phyloP scores from a whole-genome alignment of 257 asterid species.

The Jasminum sambac region DNA sequence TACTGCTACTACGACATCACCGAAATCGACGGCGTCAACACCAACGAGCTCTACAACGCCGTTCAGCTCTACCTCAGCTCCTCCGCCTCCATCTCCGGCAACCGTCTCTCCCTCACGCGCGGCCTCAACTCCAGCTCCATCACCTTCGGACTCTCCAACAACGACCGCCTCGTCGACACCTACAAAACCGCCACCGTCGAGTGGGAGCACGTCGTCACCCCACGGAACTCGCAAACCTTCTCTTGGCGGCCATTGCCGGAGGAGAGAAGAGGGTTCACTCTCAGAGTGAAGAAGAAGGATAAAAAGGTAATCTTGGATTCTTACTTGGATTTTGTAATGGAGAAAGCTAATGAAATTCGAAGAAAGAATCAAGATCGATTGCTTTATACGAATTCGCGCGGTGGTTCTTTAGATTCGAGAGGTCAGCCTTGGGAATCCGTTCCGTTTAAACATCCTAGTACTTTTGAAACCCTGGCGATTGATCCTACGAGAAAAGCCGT shows the following conservation, averaged over 20 bases:
- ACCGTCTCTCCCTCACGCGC: constrained; percentile 11
- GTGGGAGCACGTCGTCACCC: constrained; percentile 13
- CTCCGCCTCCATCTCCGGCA: constrained; percentile 11
- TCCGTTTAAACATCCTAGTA: constrained; percentile 44
- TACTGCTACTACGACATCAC: constrained; percentile 14
- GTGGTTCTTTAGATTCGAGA: constrained; percentile 8
- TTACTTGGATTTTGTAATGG: constrained; percentile 12
- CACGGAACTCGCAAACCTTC: neutral
- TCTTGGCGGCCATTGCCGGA: constrained; percentile 20
- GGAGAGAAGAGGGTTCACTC: constrained; percentile 13
- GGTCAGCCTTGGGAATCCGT: constrained; percentile 36
- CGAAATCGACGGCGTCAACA: constrained; percentile 12
- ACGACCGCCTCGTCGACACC: constrained; percentile 9
- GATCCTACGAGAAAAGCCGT: constrained; percentile 36
- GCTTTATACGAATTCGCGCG: constrained; percentile 11
- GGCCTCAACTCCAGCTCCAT: constrained; percentile 16
- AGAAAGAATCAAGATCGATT: constrained; percentile 11
- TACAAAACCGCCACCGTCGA: neutral
- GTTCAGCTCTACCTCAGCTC: constrained; percentile 18
- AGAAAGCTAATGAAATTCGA: constrained; percentile 11
- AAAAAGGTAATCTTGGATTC: constrained; percentile 5
- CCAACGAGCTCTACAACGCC: constrained; percentile 20
- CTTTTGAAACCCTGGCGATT: constrained; percentile 38
- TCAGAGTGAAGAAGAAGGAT: constrained; percentile 10
- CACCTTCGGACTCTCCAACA: constrained; percentile 18